Base-by-base conservation (phyloP, 495 filamentous ascomycete species). In the Aspergillus nanangensis region DNA sequence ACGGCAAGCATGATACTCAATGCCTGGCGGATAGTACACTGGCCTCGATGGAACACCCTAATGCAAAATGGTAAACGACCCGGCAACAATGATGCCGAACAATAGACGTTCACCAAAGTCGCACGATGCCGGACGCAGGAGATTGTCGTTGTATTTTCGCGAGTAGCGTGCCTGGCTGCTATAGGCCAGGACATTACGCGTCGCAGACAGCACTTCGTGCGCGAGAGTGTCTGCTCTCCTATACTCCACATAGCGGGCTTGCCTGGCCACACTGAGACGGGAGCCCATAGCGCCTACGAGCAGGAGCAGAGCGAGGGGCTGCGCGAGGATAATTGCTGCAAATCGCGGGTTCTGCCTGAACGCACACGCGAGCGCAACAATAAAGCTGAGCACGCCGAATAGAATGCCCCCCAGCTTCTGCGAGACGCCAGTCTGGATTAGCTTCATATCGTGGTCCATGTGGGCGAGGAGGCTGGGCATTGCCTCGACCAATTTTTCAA, bases 101-200 rank as follows among this genome's bases (percentile, higher is more conserved):
- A 53, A 45, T 1, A 45, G 18, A 8, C 51, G 33, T 20, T 53
- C 51, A 2, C 31, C 36, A 23, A 34, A 35, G 4, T 53, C 51
- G 31, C 37, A 15, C 3, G 21, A 25, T 4, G 41, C 23, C 11
- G 40, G 41, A 14, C 72, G 61, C 44, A 54, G 60, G n/a, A 94
- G 67, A 55, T 84, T 77, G 0, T 35, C 56, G 48, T 87, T 79
- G 57, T 92, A 93, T 64, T 87, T 79, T 45, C 67, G 71, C 10
- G 84, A 81, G 20, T 91, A 73, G 50, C 86, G 83, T 35, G 83
- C 78, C 63, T 94, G 87, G 2, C 87, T 90, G 45, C 80, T 80
- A 54, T 91, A 93, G 10, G 89, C 87, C n/a, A 82, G 76, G n/a
- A 87, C 82, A 53, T 88, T 91, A 25, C 88, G 75, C 47, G 91